A percentile compares a stretch with the other conserved stretches of the same genome.
phyloP scores from a whole-genome alignment of 2,329 filamentous ascomycete species.

The Pezizomycotina sp. region DNA sequence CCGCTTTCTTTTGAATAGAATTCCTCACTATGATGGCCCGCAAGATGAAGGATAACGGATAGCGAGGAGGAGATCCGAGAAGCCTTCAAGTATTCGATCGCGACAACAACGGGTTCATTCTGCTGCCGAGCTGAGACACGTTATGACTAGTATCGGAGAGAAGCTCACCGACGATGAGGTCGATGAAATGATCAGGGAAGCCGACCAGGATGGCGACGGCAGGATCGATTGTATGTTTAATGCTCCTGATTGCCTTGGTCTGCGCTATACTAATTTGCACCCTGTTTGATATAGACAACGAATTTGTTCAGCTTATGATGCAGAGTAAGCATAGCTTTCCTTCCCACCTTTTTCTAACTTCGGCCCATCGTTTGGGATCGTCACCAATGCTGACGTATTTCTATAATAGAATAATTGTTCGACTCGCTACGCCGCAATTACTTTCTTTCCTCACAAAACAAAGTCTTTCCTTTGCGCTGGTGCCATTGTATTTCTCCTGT shows the following conservation, averaged over 20 bases:
- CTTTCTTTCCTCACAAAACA: too few species aligned
- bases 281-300: conserved; percentile 47
- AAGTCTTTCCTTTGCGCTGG: too few species aligned
- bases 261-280: conserved; percentile 7
- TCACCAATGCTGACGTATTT: too few species aligned
- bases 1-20: conserved; percentile 42
- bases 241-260: background rate
- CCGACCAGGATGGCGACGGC: conserved; percentile 76
- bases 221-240: conserved; percentile 61
- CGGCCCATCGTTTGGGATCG: too few species aligned
- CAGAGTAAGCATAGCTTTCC: too few species aligned
- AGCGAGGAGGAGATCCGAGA: conserved; percentile 71
- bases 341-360: too few species aligned
- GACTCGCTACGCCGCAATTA: too few species aligned
- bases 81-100: conserved; percentile 53
- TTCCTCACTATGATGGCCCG: conserved; percentile 88
- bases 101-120: conserved; percentile 89
- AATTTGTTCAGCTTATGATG: conserved; percentile 92
- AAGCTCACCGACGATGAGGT: conserved; percentile 83
- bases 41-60: conserved; percentile 88
- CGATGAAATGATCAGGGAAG: conserved; percentile 84
- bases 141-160: conserved; percentile 85
- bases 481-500: too few species aligned
- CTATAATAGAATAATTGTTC: too few species aligned
- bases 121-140: conserved; percentile 69